These are phyloP conservation scores for Cercospora sesami DNA, from an alignment of 2,329 filamentous ascomycete genomes.

Conservation along the genomic window DNA sequence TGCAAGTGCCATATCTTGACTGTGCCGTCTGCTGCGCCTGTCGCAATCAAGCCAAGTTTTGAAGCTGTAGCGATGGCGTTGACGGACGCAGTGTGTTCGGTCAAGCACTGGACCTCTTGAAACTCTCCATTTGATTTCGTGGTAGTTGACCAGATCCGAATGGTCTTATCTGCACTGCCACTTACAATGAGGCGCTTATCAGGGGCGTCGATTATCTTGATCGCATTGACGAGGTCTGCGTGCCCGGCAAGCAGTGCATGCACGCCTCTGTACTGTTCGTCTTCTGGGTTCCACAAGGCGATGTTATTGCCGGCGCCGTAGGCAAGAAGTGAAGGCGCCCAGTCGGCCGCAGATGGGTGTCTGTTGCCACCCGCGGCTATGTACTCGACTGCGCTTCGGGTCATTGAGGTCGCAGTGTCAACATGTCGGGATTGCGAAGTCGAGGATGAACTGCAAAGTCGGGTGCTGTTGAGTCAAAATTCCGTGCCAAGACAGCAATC, in stretches of 20 bases:
- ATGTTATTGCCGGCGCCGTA: slow-evolving; percentile 89
- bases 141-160: slow-evolving; percentile 62
- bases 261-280: slow-evolving; percentile 58
- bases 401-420: slow-evolving; percentile 10
- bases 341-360: slow-evolving; percentile 86
- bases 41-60: slow-evolving; percentile 53
- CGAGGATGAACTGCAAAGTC: neutral
- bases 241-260: slow-evolving; percentile 71
- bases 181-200: slow-evolving; percentile 65
- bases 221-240: slow-evolving; percentile 74
- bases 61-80: slow-evolving; percentile 60
- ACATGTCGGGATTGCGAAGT: slow-evolving; percentile 2
- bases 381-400: slow-evolving; percentile 41
- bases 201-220: slow-evolving; percentile 69
- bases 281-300: slow-evolving; percentile 77
- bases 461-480: slow-evolving; percentile 2
- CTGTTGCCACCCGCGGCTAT: slow-evolving; percentile 84
- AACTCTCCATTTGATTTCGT: slow-evolving; percentile 39
- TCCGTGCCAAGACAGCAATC: slow-evolving; percentile 8
- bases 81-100: slow-evolving; percentile 71
- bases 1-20: slow-evolving; percentile 67
- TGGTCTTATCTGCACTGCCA: slow-evolving; percentile 75
- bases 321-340: slow-evolving; percentile 72
- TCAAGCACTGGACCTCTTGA: slow-evolving; percentile 51
- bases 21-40: slow-evolving; percentile 63